Conservation (phyloP, 2,329 filamentous ascomycete species). For the Ascochyta clinopodiicola region DNA sequence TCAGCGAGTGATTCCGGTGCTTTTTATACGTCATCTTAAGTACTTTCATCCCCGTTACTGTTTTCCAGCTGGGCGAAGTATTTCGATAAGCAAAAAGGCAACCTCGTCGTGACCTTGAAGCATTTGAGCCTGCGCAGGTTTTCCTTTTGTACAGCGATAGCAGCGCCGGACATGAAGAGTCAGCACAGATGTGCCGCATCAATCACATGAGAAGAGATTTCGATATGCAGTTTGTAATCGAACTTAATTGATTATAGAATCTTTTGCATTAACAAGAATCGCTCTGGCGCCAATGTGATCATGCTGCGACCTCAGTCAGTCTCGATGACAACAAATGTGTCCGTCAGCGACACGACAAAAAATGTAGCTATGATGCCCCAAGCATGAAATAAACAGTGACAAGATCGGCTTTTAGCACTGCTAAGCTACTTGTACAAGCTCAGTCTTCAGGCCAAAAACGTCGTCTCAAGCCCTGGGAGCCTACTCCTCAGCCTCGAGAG, state of each 20-base stretch:
- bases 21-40: too few relatives aligned
- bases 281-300: conserved; percentile 38
- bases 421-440: conserved; percentile 10
- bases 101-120: too few relatives aligned
- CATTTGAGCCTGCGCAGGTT: too few relatives aligned
- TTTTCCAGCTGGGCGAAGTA: too few relatives aligned
- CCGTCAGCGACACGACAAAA: conserved; percentile 19
- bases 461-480: conserved; percentile 20
- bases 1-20: background rate
- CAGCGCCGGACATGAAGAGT: too few relatives aligned
- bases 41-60: background rate
- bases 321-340: conserved; percentile 23
- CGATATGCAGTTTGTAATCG: background rate
- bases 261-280: conserved; percentile 47
- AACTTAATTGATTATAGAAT: conserved; percentile 37
- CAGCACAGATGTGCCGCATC: too few relatives aligned
- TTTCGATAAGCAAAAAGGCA: too few relatives aligned
- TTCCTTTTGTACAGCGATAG: too few relatives aligned
- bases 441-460: conserved; percentile 3
- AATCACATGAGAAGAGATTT: too few relatives aligned
- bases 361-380: conserved; percentile 31
- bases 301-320: conserved; percentile 25
- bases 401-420: conserved; percentile 10
- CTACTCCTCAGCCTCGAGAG: conserved; percentile 72
- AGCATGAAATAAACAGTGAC: conserved; percentile 35